Base-by-base conservation (phyloP, 345 rosid genomes). In the Reutealis trisperma region DNA sequence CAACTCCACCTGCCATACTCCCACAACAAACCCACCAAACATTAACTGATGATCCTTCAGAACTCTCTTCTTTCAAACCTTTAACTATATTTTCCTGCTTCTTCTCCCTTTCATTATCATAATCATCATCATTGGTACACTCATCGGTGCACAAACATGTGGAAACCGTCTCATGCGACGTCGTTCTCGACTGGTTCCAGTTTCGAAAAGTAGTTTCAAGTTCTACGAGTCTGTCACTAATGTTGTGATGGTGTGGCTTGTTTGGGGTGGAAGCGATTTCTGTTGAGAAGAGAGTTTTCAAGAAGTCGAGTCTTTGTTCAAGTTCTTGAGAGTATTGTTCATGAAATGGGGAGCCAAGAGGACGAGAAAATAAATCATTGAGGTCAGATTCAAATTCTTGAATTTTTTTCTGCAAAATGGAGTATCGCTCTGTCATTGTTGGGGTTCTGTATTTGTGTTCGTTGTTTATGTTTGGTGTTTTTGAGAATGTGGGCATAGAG, bases 371-470 rank as follows among this genome's bases (percentile, higher is more conserved):
- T 15, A 61, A 61, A 30, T 67, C 16, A 8, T 37, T 37, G 82
- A 89, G 84, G 49, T 73, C 21, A 6, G 76, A 65, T 73, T 87
- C 85, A 0, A 83, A 75, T 71, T 87, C 86, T 62, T 76, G 68
- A 13, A 85, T 77, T 80, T 78, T 87, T 68, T 77, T 89, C 83
- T 78, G 86, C 86, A 89, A 59, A 45, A 87, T 44, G 16, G 78
- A 13, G 75, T 37, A 70, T 73, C 70, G 65, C 72, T 82, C 83
- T 5, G 80, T 45, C 91, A 88, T 85, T n/a, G 58, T 60, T 47
- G 51, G 51, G 11, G 51, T 12, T 47, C 13, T 47, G 14, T 47
- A 12, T 47, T 45, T 44, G 19, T 45, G 11, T 51, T 14, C 21
- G 10, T 63, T 18, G 5, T 1, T 27, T 3, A 13, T 11, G 15